Percentiles rank a stretch among this genome's conserved stretches.
These are phyloP conservation scores for Blastobotrys ciferrii DNA, from an alignment of 1,139 yeast species.

Conservation along the genomic window DNA sequence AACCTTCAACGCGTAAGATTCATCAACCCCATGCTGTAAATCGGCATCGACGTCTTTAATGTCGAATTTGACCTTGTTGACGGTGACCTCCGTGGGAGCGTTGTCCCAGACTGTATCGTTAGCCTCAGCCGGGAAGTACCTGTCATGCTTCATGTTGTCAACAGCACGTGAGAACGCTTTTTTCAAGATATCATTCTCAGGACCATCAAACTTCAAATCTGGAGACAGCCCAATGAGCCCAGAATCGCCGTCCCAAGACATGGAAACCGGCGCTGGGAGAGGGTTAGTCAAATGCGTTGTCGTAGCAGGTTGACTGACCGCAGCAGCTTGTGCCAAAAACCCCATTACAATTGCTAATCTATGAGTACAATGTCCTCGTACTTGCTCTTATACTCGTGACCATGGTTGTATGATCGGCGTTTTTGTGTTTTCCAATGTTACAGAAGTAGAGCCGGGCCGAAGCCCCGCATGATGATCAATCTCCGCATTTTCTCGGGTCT, in stretches of 20 bases:
- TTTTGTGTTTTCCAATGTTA: background rate
- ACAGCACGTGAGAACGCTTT: slow-evolving; percentile 12
- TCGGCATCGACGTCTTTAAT: slow-evolving; percentile 33
- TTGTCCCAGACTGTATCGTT: background rate
- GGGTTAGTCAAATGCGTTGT: background rate
- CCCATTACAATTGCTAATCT: background rate
- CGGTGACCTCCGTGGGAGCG: slow-evolving; percentile 14
- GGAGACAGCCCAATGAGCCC: slow-evolving; percentile 4
- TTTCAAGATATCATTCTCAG: slow-evolving; percentile 10
- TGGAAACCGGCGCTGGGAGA: slow-evolving; percentile 1
- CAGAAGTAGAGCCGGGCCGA: background rate
- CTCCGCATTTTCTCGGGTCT: background rate
- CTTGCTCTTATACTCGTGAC: background rate
- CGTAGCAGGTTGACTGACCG: background rate
- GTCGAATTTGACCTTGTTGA: slow-evolving; percentile 1
- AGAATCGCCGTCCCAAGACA: slow-evolving; percentile 1
- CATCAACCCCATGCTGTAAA: slow-evolving; percentile 45
- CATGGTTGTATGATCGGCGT: background rate
- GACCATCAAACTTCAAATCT: slow-evolving; percentile 4
- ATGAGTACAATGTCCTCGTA: background rate
- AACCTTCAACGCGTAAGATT: slow-evolving; percentile 39
- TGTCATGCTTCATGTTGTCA: slow-evolving; percentile 7
- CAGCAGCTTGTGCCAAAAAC: background rate
- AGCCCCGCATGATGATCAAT: background rate
- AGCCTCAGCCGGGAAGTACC: slow-evolving; percentile 7